Percentiles rank a stretch among this genome's conserved stretches.
These are phyloP conservation scores for Xylaria palmicola DNA, from an alignment of 495 filamentous ascomycete genomes.

Conservation along the genomic window DNA sequence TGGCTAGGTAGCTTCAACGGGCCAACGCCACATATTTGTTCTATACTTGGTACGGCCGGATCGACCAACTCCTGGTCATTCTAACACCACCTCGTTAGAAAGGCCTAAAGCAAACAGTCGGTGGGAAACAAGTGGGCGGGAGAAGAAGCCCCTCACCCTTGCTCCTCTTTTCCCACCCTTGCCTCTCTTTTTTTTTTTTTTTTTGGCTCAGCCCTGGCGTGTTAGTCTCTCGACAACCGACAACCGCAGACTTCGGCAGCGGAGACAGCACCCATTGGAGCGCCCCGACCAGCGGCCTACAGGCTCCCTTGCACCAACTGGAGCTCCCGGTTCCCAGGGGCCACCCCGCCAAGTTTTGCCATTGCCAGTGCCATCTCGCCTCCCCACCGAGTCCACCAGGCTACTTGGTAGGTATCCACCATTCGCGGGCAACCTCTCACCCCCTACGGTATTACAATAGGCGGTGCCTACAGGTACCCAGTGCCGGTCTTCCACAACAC, in stretches of 20 bases:
- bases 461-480: neutral
- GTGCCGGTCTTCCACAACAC: neutral
- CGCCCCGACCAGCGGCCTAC: neutral
- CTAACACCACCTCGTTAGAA: neutral
- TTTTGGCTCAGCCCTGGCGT: neutral
- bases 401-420: neutral
- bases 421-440: too few species aligned
- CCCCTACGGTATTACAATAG: neutral
- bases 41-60: too few species aligned
- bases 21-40: too few species aligned
- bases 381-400: constrained; percentile 15
- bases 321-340: neutral
- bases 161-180: neutral
- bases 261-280: constrained; percentile 4
- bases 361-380: constrained; percentile 1
- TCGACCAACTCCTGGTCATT: too few species aligned
- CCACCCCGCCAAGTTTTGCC: constrained; percentile 9
- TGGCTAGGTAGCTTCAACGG: too few species aligned
- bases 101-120: neutral
- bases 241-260: neutral
- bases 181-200: neutral
- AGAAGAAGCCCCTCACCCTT: neutral
- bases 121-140: constrained; percentile 2
- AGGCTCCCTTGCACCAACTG: neutral
- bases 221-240: neutral